Conservation (phyloP, 1,139 yeast genomes). For the Saccharomyces hybrid region DNA sequence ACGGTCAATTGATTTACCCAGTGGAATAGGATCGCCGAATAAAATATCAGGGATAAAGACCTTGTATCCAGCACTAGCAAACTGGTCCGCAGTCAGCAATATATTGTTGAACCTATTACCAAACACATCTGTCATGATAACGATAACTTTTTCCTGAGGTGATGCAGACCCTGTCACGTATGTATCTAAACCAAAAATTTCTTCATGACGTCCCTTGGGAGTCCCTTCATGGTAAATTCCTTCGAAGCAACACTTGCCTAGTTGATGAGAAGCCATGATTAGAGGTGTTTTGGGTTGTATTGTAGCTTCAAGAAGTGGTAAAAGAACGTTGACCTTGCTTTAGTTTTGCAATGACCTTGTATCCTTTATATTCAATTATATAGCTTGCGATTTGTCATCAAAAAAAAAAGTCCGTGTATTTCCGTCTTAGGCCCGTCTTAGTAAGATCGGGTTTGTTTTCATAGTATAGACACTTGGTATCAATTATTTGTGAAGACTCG, state of each 20-base stretch:
- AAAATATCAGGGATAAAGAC: constrained; percentile 72
- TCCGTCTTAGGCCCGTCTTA: background rate
- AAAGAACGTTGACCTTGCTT: background rate
- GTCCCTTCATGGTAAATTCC: constrained; percentile 45
- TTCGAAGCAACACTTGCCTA: constrained; percentile 42
- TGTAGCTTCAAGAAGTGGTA: background rate
- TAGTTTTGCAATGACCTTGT: background rate
- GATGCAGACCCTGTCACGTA: constrained; percentile 47
- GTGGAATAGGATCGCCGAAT: constrained; percentile 42
- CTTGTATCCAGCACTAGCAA: constrained; percentile 56
- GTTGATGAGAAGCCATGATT: constrained; percentile 48
- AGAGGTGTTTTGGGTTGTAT: background rate
- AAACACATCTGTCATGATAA: constrained; percentile 60
- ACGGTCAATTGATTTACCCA: constrained; percentile 32
- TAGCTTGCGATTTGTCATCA: background rate
- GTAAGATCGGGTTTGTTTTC: background rate
- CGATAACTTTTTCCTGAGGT: constrained; percentile 40
- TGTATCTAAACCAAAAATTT: constrained; percentile 43
- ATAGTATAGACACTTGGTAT: background rate
- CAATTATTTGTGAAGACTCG: constrained; percentile 5
- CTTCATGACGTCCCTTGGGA: constrained; percentile 39
- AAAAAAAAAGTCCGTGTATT: background rate
- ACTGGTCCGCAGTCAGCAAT: constrained; percentile 55
- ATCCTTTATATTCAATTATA: background rate
- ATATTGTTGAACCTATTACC: constrained; percentile 55